Percentiles rank a stretch among this genome's conserved stretches.
Evolutionary conservation across 805 yeast genomes (phyloP).

Genomic region (Kuraishia molischiana): DNA sequence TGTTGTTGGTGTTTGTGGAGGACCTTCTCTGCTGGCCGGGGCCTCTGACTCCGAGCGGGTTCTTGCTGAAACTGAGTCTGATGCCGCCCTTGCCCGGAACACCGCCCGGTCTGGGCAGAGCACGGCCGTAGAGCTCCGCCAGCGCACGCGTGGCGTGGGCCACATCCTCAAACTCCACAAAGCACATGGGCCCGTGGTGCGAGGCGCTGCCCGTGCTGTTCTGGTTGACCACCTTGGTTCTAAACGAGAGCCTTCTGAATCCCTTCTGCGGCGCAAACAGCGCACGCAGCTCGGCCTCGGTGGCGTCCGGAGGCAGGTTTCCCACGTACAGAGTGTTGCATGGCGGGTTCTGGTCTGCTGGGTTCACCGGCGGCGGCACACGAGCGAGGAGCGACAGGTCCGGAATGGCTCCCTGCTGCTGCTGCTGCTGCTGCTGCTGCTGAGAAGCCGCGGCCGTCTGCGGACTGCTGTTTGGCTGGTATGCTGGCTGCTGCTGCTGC

Average conservation of each 20-base stretch:
- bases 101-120: constrained; percentile 72
- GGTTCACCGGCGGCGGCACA: constrained; percentile 90
- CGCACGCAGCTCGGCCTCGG: constrained; percentile 84
- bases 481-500: constrained; percentile 9
- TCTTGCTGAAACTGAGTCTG: constrained; percentile 86
- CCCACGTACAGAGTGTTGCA: constrained; percentile 97
- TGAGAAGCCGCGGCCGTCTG: constrained; percentile 3
- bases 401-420: constrained; percentile 23
- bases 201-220: constrained; percentile 13
- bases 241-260: constrained; percentile 83
- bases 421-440: constrained; percentile 10
- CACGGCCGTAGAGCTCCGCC: constrained; percentile 89
- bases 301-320: constrained; percentile 93
- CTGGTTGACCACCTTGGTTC: constrained; percentile 45
- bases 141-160: constrained; percentile 87
- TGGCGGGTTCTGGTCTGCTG: constrained; percentile 98
- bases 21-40: constrained; percentile 5
- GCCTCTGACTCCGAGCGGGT: constrained; percentile 91
- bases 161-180: constrained; percentile 97
- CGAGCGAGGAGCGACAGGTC: constrained; percentile 67
- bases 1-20: not conserved
- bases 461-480: constrained; percentile 5
- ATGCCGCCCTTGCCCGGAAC: constrained; percentile 83
- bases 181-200: constrained; percentile 94
- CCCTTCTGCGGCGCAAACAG: constrained; percentile 86